Evolutionary conservation across 2,329 filamentous ascomycete species (phyloP).

Genomic region (Botrytis fragariae): DNA sequence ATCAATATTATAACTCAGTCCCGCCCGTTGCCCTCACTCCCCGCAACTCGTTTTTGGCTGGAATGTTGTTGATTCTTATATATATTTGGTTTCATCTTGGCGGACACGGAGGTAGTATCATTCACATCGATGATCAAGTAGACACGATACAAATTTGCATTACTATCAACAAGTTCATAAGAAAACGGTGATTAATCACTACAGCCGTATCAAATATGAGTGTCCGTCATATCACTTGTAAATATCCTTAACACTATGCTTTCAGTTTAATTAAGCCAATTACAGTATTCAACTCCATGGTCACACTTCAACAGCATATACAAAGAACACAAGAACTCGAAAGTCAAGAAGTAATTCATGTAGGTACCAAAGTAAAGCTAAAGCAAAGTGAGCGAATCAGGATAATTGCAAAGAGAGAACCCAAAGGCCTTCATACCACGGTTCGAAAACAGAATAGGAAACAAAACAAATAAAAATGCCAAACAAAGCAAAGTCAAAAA

Average conservation of each 20-base stretch:
- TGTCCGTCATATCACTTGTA: neutral
- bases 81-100: neutral
- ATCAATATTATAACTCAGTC: neutral
- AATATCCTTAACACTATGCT: neutral
- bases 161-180: neutral
- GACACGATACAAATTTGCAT: neutral
- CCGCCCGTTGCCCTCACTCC: neutral
- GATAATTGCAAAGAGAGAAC: neutral
- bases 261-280: neutral
- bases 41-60: neutral
- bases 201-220: neutral
- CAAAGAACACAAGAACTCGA: neutral
- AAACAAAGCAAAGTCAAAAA: conserved; percentile 6
- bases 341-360: neutral
- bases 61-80: neutral
- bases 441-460: neutral
- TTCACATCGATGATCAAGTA: neutral
- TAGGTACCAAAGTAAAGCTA: conserved; percentile 10
- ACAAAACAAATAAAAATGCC: neutral
- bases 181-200: neutral
- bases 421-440: neutral
- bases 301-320: neutral
- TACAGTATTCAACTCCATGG: neutral
- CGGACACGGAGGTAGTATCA: neutral
- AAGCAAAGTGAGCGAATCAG: neutral